These are phyloP conservation scores for Noccaea caerulescens DNA, from an alignment of 345 rosid species.

Conservation along the genomic window DNA sequence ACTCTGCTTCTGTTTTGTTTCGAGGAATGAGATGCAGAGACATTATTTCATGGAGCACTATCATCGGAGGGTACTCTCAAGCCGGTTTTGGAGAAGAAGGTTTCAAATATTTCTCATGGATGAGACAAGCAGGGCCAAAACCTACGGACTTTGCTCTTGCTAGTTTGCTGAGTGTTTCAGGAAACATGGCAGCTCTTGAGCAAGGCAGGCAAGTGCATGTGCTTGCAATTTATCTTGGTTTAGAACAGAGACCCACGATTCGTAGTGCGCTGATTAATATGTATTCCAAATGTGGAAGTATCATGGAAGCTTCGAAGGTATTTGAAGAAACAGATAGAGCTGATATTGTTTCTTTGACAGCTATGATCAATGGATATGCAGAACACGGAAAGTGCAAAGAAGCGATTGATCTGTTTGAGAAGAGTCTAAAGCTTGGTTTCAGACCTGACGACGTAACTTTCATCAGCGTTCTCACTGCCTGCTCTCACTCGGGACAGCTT, in stretches of 20 bases:
- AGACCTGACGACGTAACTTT: slow-evolving; percentile 79
- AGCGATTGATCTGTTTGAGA: slow-evolving; percentile 77
- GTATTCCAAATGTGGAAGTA: slow-evolving; percentile 90
- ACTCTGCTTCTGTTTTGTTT: slow-evolving; percentile 61
- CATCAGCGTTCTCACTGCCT: slow-evolving; percentile 83
- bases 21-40: slow-evolving; percentile 60
- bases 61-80: slow-evolving; percentile 72
- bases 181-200: slow-evolving; percentile 74
- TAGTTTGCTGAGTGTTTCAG: slow-evolving; percentile 79
- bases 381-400: slow-evolving; percentile 80
- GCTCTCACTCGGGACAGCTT: slow-evolving; percentile 80
- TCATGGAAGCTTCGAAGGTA: slow-evolving; percentile 68
- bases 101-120: slow-evolving; percentile 68
- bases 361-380: slow-evolving; percentile 91
- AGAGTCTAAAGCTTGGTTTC: slow-evolving; percentile 54
- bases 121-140: slow-evolving; percentile 76
- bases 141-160: slow-evolving; percentile 80
- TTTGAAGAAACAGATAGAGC: slow-evolving; percentile 55
- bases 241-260: slow-evolving; percentile 52
- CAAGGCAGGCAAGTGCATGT: slow-evolving; percentile 86
- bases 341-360: slow-evolving; percentile 74
- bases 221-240: slow-evolving; percentile 61
- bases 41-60: slow-evolving; percentile 86
- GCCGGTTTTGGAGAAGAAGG: slow-evolving; percentile 72
- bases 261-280: slow-evolving; percentile 76